Base-by-base conservation (phyloP, 371 early-diverging fungal genomes). In the Mortierella sp. region DNA sequence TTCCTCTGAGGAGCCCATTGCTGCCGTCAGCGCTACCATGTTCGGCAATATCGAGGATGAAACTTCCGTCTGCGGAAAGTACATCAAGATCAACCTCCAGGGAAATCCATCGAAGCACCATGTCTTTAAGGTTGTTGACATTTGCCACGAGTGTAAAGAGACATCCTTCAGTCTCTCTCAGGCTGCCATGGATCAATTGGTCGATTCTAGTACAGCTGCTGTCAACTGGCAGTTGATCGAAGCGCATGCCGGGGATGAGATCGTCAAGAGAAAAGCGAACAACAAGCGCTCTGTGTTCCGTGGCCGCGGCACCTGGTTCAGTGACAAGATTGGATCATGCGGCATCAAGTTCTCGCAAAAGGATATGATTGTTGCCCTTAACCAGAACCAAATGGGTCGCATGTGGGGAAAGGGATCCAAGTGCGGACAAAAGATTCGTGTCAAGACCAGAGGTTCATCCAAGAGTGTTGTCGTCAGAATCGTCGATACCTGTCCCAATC, bases 231-330 rank as follows among this genome's bases (percentile, higher is more conserved):
- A 70, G 58, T 28, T 74, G 51, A 49, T 70, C 29, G 57, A 74
- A 8, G 23, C 49, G 56, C 17, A 42, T 9, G 56, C 1, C 28
- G 40, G 56, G 28, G 32, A 0, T 26, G n/a, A 42, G 10, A 49
- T 28, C 15, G 22, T 31, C 59, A 51, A 42, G 53, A 37, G 40
- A 40, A 15, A 23, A 23, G 61, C 28, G 29, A 51, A 28, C 47
- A 60, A 57, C 37, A 15, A 59, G 23, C 29, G 28, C 17, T 22
- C n/a, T 40, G 60, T 17, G 23, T 79, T 40, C 58, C 57, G 45
- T 29, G 71, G 72, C 32, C 75, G 75, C n/a, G 75, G 71, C 7
- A 80, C 81, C 58, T 80, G 81, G 75, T 80, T 74, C 66, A 71
- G 75, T 53, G 75, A 75, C 54, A 80, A 68, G 17, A 64, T 43